phyloP scores from a whole-genome alignment of 805 yeast species.

The Priceomyces castillae region DNA sequence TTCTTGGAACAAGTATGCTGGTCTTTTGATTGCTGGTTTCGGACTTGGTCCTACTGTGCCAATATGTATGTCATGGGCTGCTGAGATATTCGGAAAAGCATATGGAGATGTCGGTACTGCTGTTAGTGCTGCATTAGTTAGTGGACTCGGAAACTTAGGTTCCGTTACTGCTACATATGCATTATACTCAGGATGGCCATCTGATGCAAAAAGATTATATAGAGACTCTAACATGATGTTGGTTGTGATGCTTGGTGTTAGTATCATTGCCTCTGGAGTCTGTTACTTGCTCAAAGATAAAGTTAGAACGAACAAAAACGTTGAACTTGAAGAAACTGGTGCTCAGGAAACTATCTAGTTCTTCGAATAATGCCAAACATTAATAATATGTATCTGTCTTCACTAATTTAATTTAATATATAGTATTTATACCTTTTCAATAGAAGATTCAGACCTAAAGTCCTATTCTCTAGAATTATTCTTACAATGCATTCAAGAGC shows the following conservation, averaged over 20 bases:
- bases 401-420: too few species aligned
- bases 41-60: conserved; percentile 93
- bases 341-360: background rate
- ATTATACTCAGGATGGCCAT: conserved; percentile 84
- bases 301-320: conserved; percentile 20
- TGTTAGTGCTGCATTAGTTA: conserved; percentile 75
- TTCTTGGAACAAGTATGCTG: conserved; percentile 77
- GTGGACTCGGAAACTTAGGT: conserved; percentile 81
- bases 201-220: conserved; percentile 59
- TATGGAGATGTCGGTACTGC: conserved; percentile 87
- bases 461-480: too few species aligned
- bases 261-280: conserved; percentile 49
- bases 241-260: conserved; percentile 70
- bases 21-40: conserved; percentile 76
- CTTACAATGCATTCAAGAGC: too few species aligned
- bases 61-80: conserved; percentile 78
- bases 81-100: conserved; percentile 65
- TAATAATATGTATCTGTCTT: too few species aligned
- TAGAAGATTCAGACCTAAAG: too few species aligned
- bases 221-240: conserved; percentile 80
- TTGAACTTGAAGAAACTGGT: background rate
- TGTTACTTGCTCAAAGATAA: conserved; percentile 31
- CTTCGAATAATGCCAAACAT: background rate
- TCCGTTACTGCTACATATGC: conserved; percentile 86
- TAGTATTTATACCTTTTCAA: too few species aligned